A percentile compares a stretch with the other conserved stretches of the same genome.
These are phyloP conservation scores for Aspergillus pseudonomiae DNA, from an alignment of 2,329 filamentous ascomycete species.

Conservation along the genomic window DNA sequence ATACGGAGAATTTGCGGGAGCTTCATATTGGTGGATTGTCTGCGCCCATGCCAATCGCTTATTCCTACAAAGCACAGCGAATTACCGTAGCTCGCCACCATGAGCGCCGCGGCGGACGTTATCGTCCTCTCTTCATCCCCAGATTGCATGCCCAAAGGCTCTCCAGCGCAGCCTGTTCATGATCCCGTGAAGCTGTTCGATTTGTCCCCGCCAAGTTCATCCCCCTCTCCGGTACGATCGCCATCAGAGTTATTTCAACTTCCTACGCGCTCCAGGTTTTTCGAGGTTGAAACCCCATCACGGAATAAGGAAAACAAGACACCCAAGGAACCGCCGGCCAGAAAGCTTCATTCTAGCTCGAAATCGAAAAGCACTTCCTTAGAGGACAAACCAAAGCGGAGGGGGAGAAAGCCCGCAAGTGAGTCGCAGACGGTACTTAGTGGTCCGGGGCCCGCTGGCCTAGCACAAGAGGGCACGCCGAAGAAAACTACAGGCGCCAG, in stretches of 20 bases:
- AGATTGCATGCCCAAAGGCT: constrained; percentile 31
- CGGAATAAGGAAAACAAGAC: constrained; percentile 16
- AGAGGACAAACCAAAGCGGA: constrained; percentile 19
- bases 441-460: neutral
- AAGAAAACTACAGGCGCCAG: constrained; percentile 28
- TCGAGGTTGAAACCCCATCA: constrained; percentile 16
- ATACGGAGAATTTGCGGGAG: neutral
- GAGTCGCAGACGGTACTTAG: neutral
- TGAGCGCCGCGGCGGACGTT: constrained; percentile 41
- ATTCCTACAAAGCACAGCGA: neutral
- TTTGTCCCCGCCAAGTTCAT: constrained; percentile 24
- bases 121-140: constrained; percentile 48
- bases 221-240: constrained; percentile 32
- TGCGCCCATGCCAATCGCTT: neutral
- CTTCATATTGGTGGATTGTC: neutral
- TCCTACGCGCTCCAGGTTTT: constrained; percentile 31
- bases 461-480: constrained; percentile 14
- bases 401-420: constrained; percentile 19
- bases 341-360: constrained; percentile 12
- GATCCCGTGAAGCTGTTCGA: constrained; percentile 18
- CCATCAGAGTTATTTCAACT: constrained; percentile 29
- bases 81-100: constrained; percentile 29
- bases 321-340: constrained; percentile 9
- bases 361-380: constrained; percentile 10
- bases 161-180: constrained; percentile 32